A percentile compares a stretch with the other conserved stretches of the same genome.
Evolutionary conservation across 129 eudicot genomes (phyloP).

Genomic region (Calendula officinalis): DNA sequence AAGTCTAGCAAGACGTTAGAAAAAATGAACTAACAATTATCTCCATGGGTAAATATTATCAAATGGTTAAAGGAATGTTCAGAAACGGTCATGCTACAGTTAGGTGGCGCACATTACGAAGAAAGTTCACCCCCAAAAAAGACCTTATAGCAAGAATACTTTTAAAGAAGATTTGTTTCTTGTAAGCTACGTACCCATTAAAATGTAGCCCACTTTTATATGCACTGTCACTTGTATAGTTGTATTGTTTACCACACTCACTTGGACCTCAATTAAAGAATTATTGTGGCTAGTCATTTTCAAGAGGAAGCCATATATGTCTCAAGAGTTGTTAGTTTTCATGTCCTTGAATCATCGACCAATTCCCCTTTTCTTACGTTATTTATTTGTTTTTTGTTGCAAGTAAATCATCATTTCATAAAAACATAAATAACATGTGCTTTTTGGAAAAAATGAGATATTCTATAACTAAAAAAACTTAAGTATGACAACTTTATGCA

Average conservation of each 20-base stretch:
- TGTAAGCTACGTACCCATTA: background rate
- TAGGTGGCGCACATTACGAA: too few relatives aligned
- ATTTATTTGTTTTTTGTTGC: background rate
- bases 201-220: too few relatives aligned
- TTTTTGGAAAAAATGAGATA: background rate
- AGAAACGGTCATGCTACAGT: too few relatives aligned
- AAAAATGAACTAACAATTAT: too few relatives aligned
- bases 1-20: too few relatives aligned
- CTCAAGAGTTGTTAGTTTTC: constrained; percentile 2
- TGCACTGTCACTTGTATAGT: background rate
- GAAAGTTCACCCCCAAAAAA: too few relatives aligned
- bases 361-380: background rate
- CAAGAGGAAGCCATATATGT: constrained; percentile 5
- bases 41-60: too few relatives aligned
- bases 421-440: background rate
- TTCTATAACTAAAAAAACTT: background rate
- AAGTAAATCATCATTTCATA: background rate
- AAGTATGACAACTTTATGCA: background rate
- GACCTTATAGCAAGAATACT: too few relatives aligned
- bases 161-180: background rate
- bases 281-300: constrained; percentile 11
- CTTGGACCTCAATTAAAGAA: background rate
- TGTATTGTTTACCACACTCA: background rate
- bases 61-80: too few relatives aligned
- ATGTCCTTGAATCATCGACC: background rate